phyloP scores from a whole-genome alignment of 306 rosid species.

The Inga oerstediana region DNA sequence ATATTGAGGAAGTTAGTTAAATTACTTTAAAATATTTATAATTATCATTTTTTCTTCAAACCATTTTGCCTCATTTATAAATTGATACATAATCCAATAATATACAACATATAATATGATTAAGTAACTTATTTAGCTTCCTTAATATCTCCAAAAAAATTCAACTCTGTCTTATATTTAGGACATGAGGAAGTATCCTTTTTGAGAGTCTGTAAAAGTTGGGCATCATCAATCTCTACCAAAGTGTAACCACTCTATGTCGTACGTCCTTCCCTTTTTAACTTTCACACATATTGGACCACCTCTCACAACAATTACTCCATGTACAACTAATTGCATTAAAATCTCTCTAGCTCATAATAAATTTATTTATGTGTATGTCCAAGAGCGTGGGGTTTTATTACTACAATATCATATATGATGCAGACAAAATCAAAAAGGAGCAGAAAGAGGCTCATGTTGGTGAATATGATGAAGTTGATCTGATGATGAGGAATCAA shows the following conservation, averaged over 20 bases:
- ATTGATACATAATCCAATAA: too few species aligned
- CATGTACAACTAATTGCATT: not conserved
- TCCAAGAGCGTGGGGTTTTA: not conserved
- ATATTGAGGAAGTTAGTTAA: too few species aligned
- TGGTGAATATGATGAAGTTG: not conserved
- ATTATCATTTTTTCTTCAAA: too few species aligned
- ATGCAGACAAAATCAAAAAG: constrained; percentile 50
- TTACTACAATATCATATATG: not conserved
- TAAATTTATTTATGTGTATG: not conserved
- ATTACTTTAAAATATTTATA: too few species aligned
- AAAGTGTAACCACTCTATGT: not conserved
- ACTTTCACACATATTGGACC: not conserved
- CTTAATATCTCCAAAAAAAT: too few species aligned
- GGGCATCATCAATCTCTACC: not conserved
- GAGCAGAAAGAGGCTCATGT: constrained; percentile 77
- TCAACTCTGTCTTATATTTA: too few species aligned
- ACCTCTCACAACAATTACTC: not conserved
- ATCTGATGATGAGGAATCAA: constrained; percentile 16
- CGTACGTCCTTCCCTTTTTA: not conserved
- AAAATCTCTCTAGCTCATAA: not conserved
- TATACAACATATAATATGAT: too few species aligned
- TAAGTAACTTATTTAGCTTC: too few species aligned
- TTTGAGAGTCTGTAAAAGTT: not conserved
- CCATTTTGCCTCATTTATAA: too few species aligned
- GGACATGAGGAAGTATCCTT: too few species aligned